Evolutionary conservation across 352 stramenopile genomes (phyloP), one percentile per base, ranked within the genome.

Genomic region (Vaucheria bursata): DNA sequence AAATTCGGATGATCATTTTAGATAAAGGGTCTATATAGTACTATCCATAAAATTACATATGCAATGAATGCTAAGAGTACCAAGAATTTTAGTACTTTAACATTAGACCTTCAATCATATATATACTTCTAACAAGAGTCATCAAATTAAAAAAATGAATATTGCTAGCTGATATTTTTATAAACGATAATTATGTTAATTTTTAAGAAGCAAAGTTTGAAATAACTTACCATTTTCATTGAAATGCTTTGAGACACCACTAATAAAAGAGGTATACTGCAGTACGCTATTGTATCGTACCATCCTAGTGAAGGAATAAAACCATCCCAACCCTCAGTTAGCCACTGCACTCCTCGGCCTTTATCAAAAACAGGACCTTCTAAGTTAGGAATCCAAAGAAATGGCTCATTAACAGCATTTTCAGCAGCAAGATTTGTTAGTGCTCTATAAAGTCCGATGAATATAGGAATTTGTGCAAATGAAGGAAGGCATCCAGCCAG

Each of bases 401-500:
- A 81, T 25, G 38, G 18, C 50, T 81, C 78, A 69, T 67, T 78
- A 5, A 77, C 76, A 6, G 72, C 29, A 25, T 77, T 69, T 33
- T 77, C 65, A 29, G 75, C 86, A 25, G 88, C 88, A n/a, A 93
- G 76, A 36, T 87, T 88, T 32, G 90, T 78, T 12, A 94, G 86
- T n/a, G 89, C 86, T 73, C 90, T 85, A 82, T 94, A 94, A 0
- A 94, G 81, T 38, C 87, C 89, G 81, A 94, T 93, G 39, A 94
- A 94, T 45, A 94, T 79, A n/a, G 90, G 90, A 80, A 94, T 92
- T 82, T 93, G 71, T 59, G 89, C 82, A 45, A 94, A 73, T 64
- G 84, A 86, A n/a, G 90, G 90, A 39, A 94, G 82, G 75, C 89
- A 93, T 67, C 89, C 89, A n/a, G 89, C 89, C 4, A 94, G 82